Conservation (phyloP, 176 grass and related monocot species). For the Pharus latifolius region DNA sequence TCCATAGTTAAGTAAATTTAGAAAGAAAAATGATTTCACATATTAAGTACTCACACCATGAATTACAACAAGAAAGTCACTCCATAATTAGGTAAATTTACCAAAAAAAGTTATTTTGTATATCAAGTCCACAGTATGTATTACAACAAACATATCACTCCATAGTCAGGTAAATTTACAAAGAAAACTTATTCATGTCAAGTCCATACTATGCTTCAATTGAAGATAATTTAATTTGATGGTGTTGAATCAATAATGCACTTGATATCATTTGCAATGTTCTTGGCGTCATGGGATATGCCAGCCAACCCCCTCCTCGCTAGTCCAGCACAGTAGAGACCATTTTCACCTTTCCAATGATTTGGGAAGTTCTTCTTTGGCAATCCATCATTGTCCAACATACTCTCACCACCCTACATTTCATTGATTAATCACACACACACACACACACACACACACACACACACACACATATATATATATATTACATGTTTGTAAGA, state of each 20-base stretch:
- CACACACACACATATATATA: too few species aligned
- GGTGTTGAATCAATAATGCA: neutral
- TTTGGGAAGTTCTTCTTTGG: conserved; percentile 36
- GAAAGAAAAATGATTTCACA: too few species aligned
- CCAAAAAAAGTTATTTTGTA: too few species aligned
- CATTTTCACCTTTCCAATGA: conserved; percentile 59
- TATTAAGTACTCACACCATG: too few species aligned
- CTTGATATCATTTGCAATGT: conserved; percentile 45
- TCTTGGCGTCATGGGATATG: conserved; percentile 33
- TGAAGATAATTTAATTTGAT: neutral
- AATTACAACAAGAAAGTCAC: too few species aligned
- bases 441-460: too few species aligned
- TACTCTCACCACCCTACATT: conserved; percentile 18
- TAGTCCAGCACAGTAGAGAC: conserved; percentile 50
- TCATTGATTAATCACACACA: neutral
- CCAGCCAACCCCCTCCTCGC: conserved; percentile 40
- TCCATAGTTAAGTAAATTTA: too few species aligned
- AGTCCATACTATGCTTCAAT: too few species aligned
- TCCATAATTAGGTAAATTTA: too few species aligned
- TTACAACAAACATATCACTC: too few species aligned
- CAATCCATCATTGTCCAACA: conserved; percentile 36
- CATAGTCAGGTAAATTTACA: neutral
- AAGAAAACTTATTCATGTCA: neutral
- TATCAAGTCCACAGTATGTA: too few species aligned
- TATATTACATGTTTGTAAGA: too few species aligned